Base-by-base conservation (phyloP, 129 eudicot genomes). In the Kitagawia praeruptora region DNA sequence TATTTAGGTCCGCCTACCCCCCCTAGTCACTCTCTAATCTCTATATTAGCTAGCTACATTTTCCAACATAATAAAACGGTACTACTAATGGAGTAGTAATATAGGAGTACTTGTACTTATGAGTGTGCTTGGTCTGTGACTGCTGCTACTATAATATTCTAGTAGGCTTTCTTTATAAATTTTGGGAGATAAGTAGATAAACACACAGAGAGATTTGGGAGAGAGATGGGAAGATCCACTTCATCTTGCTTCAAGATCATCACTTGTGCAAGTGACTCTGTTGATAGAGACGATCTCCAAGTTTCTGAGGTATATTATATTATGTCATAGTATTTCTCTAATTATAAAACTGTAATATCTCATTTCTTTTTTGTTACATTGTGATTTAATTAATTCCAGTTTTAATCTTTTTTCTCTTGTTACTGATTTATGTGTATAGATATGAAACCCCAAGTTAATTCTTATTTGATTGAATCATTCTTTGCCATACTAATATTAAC, bases 161-260 rank as follows among this genome's bases (percentile, higher is more conserved):
- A 46, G 15, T 46, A 46, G 49, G 15, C 3, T 13, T 46, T n/a
- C n/a, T n/a, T 40, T 0, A 5, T 40, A 40, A 3, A 40, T 40
- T 40, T 40, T 40, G 37, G 46, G 78, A 74, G 61, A 40, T 75
- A 54, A 51, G 54, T 25, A 48, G 10, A 53, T 7, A 21, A 23
- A 23, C 31, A 18, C 63, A 61, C 16, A 61, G 69, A 61, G 69
- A 58, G 27, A 46, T 54, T 6, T 0, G 61, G 19, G 66, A 56
- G 28, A 58, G 66, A 40, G 74, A 93, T 93, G 98, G 95, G 93
- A 75, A 88, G 88, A 89, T 89, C 98, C 37, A 51, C 87, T 27
- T 72, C 88, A 76, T 84, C 98, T 25, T 93, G 98, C 83, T 89
- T 93, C 83, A 89, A 89, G 89, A 86, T 93, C 87, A 91, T 93